These are phyloP conservation scores for Starmerella scarabaei DNA, from an alignment of 805 yeast genomes.

Conservation along the genomic window DNA sequence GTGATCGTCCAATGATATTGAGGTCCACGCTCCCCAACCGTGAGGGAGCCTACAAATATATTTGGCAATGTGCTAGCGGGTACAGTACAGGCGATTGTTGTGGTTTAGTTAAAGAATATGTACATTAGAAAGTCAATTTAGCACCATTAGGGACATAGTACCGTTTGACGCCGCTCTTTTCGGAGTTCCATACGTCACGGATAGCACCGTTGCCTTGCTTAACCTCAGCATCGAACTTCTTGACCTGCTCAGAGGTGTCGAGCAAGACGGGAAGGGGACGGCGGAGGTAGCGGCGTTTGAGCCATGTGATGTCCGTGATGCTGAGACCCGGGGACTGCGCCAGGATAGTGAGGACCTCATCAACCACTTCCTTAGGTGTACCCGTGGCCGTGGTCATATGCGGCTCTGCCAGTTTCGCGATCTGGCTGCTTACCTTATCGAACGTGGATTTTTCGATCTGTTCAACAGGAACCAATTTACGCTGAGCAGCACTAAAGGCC, in stretches of 20 bases:
- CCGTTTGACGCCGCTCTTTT: slow-evolving; percentile 38
- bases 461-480: slow-evolving; percentile 22
- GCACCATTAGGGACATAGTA: slow-evolving; percentile 28
- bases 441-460: slow-evolving; percentile 3
- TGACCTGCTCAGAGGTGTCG: slow-evolving; percentile 26
- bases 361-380: slow-evolving; percentile 31
- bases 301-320: slow-evolving; percentile 26
- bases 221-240: slow-evolving; percentile 25
- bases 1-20: slow-evolving; percentile 37
- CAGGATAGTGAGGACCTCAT: slow-evolving; percentile 31
- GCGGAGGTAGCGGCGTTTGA: slow-evolving; percentile 42
- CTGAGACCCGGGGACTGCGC: slow-evolving; percentile 31
- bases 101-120: slow-evolving; percentile 11
- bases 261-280: slow-evolving; percentile 42
- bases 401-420: slow-evolving; percentile 17
- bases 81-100: slow-evolving; percentile 22
- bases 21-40: slow-evolving; percentile 38
- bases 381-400: slow-evolving; percentile 13
- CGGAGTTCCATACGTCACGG: slow-evolving; percentile 50
- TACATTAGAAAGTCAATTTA: slow-evolving; percentile 18
- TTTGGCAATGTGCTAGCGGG: slow-evolving; percentile 49
- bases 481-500: slow-evolving; percentile 27
- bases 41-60: slow-evolving; percentile 33
- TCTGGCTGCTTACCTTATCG: slow-evolving; percentile 11
- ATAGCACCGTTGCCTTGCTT: slow-evolving; percentile 39